Evolutionary conservation across 768 basidiomycete genomes (phyloP).

Genomic region (Termitomyces sp.): DNA sequence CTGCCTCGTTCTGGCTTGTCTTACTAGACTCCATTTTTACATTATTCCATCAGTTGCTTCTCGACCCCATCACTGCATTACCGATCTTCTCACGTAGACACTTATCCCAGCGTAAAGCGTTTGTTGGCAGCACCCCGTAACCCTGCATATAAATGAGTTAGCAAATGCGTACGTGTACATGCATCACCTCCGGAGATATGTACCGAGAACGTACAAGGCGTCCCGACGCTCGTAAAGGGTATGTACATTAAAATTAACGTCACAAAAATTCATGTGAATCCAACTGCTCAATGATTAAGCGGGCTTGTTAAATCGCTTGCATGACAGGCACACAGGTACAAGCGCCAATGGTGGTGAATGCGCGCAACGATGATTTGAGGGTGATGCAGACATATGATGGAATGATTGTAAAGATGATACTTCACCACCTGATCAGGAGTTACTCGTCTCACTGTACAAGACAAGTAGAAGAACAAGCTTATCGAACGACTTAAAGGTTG

Average conservation of each 20-base stretch:
- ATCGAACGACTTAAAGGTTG: not conserved
- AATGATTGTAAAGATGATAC: not conserved
- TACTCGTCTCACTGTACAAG: not conserved
- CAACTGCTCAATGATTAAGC: conserved; percentile 4
- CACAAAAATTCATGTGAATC: conserved; percentile 9
- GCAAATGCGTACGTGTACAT: conserved; percentile 6
- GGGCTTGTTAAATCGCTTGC: conserved; percentile 12
- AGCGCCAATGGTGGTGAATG: conserved; percentile 1
- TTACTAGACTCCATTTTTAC: not conserved
- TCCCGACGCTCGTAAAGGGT: not conserved
- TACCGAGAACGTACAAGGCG: conserved; percentile 2
- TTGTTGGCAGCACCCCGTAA: not conserved
- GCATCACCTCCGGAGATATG: conserved; percentile 5
- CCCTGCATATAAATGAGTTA: conserved; percentile 3
- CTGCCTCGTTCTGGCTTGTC: not conserved
- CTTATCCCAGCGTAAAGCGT: not conserved
- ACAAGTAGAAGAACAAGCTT: not conserved
- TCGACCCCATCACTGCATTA: conserved; percentile 23
- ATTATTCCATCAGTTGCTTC: conserved; percentile 41
- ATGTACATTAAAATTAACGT: conserved; percentile 3
- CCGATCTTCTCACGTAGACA: conserved; percentile 10
- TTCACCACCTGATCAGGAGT: not conserved
- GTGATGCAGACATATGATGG: not conserved
- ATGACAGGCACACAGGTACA: conserved; percentile 15
- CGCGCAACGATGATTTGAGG: not conserved